Conservation (phyloP, 2,329 filamentous ascomycete genomes). For the Pyricularia sp. region DNA sequence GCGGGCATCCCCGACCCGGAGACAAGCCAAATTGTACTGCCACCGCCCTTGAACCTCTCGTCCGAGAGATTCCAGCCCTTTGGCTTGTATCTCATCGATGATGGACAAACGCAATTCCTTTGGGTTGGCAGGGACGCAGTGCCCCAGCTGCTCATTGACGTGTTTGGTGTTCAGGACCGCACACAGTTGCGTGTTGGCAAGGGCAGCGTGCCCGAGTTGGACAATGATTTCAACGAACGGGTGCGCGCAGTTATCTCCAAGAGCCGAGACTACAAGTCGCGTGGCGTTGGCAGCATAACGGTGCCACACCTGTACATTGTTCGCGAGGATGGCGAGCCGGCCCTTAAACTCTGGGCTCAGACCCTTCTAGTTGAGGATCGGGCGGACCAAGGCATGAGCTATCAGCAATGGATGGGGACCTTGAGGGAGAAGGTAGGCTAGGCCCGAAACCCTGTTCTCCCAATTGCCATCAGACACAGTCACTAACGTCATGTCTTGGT, state of each 20-base stretch:
- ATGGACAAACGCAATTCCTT: conserved; percentile 94
- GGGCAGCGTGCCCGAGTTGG: conserved; percentile 73
- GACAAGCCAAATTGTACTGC: conserved; percentile 83
- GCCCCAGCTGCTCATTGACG: conserved; percentile 76
- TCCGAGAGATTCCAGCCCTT: conserved; percentile 83
- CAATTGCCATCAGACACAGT: neutral
- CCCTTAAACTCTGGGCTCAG: conserved; percentile 92
- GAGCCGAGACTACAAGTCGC: conserved; percentile 76
- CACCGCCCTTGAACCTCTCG: conserved; percentile 75
- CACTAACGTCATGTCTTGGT: neutral
- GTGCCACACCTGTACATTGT: conserved; percentile 90
- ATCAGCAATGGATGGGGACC: conserved; percentile 86
- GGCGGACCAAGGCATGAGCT: conserved; percentile 86
- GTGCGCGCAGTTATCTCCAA: conserved; percentile 86
- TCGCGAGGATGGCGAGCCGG: conserved; percentile 91
- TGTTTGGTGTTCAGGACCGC: conserved; percentile 81
- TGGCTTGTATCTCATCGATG: conserved; percentile 91
- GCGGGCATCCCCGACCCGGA: conserved; percentile 77
- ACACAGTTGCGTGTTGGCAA: conserved; percentile 86
- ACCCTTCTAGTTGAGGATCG: conserved; percentile 91
- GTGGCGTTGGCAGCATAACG: conserved; percentile 87
- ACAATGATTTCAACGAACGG: conserved; percentile 94
- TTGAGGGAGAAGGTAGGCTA: conserved; percentile 80
- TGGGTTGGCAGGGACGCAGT: conserved; percentile 94
- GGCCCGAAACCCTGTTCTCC: neutral